Evolutionary conservation across 495 filamentous ascomycete genomes (phyloP).

Genomic region (Penicillium ochrochloron): DNA sequence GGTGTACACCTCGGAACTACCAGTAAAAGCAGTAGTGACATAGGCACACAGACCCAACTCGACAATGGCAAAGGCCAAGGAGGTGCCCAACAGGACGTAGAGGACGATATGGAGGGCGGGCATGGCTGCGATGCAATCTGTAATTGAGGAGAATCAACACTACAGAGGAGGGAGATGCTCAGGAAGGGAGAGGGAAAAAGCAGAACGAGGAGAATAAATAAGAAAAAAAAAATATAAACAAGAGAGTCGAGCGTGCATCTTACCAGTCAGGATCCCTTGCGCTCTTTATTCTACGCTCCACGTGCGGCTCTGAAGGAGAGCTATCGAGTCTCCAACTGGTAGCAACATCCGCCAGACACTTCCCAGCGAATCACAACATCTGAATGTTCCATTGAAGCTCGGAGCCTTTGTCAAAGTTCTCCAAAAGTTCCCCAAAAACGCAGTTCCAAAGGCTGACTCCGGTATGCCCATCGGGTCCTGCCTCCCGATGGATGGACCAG

Average conservation of each 20-base stretch:
- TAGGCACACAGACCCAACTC: conserved; percentile 36
- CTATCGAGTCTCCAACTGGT: neutral
- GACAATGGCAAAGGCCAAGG: conserved; percentile 30
- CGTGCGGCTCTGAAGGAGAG: conserved; percentile 13
- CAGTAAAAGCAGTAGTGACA: conserved; percentile 15
- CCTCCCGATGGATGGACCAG: neutral
- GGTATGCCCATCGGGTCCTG: neutral
- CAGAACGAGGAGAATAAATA: neutral
- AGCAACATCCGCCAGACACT: neutral
- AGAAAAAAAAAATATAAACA: neutral
- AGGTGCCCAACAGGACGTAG: conserved; percentile 29
- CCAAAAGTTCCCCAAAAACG: neutral
- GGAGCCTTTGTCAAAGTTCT: neutral
- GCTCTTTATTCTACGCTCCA: conserved; percentile 16
- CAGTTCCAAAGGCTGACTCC: neutral
- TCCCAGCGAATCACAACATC: neutral
- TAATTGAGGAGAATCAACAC: neutral
- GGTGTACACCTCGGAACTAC: neutral
- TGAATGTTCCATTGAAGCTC: neutral
- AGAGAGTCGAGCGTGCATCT: neutral
- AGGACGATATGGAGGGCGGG: conserved; percentile 33
- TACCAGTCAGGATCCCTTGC: conserved; percentile 14
- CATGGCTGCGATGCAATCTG: conserved; percentile 21
- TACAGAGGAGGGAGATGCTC: neutral
- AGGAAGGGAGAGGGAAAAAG: neutral